These are phyloP conservation scores for Ogataea pilisensis DNA, from an alignment of 805 yeast species.

Conservation along the genomic window DNA sequence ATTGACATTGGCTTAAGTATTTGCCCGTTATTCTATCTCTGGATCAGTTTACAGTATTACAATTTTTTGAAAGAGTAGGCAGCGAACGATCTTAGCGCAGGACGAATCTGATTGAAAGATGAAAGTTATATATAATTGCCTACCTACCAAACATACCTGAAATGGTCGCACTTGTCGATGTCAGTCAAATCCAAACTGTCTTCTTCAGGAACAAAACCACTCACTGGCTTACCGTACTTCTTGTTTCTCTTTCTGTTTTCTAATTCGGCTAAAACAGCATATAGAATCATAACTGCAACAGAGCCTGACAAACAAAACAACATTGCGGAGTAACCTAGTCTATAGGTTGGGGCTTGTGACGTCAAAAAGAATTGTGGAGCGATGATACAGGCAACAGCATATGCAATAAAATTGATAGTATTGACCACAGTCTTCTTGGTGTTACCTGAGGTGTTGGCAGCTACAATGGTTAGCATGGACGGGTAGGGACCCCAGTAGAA, in stretches of 20 bases:
- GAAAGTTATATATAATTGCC: too few species aligned
- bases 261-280: constrained; percentile 1
- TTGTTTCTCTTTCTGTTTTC: constrained; percentile 22
- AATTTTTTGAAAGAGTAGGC: too few species aligned
- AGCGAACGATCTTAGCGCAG: too few species aligned
- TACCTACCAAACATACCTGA: constrained; percentile 18
- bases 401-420: constrained; percentile 34
- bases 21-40: too few species aligned
- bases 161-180: constrained; percentile 10
- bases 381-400: constrained; percentile 44
- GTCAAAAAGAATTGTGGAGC: constrained; percentile 52
- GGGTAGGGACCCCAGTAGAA: constrained; percentile 20
- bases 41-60: too few species aligned
- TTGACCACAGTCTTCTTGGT: constrained; percentile 46
- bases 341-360: constrained; percentile 42
- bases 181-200: constrained; percentile 15
- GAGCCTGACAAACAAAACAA: constrained; percentile 6
- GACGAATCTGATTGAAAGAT: too few species aligned
- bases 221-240: constrained; percentile 21
- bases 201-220: constrained; percentile 1
- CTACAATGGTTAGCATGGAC: constrained; percentile 28
- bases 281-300: constrained; percentile 5
- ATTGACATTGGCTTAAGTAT: too few species aligned
- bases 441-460: constrained; percentile 41
- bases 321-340: constrained; percentile 24